These are phyloP conservation scores for Meyerozyma carpophila DNA, from an alignment of 1,139 yeast species.

Conservation along the genomic window DNA sequence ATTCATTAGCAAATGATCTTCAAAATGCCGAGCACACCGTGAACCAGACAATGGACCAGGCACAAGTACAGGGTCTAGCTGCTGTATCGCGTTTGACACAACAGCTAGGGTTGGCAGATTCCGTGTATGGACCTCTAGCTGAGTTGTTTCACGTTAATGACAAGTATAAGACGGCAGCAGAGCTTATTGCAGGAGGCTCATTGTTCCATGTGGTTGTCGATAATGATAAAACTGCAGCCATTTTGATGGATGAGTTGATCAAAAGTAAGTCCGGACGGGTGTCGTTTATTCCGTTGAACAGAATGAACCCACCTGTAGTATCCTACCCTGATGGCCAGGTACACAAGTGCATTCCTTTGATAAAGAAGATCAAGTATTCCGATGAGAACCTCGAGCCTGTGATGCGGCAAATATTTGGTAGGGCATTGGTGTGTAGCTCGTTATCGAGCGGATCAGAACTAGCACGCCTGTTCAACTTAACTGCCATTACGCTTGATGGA, in stretches of 20 bases:
- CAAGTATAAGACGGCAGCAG: constrained; percentile 80
- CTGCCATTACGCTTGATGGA: constrained; percentile 87
- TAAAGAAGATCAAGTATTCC: constrained; percentile 63
- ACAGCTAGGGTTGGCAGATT: constrained; percentile 46
- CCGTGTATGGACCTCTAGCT: constrained; percentile 81
- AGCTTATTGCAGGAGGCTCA: constrained; percentile 83
- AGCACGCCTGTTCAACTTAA: constrained; percentile 56
- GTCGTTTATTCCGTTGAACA: constrained; percentile 84
- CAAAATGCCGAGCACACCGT: constrained; percentile 54
- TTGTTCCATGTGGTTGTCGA: constrained; percentile 88
- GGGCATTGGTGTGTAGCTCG: constrained; percentile 70
- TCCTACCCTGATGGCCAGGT: constrained; percentile 53
- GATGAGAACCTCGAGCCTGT: constrained; percentile 52
- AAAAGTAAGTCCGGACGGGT: constrained; percentile 74
- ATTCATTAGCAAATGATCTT: constrained; percentile 52
- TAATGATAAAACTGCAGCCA: constrained; percentile 76
- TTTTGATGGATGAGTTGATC: constrained; percentile 71
- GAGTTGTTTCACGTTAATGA: constrained; percentile 78
- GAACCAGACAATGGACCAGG: constrained; percentile 69
- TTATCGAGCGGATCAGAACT: constrained; percentile 65
- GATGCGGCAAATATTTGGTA: constrained; percentile 75
- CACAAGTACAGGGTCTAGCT: constrained; percentile 62
- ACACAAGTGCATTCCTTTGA: constrained; percentile 63
- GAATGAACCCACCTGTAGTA: constrained; percentile 38
- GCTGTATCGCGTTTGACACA: constrained; percentile 59